Evolutionary conservation across 371 early-diverging fungal species (phyloP), one percentile per base, ranked within the genome.

Genomic region (Mucor piriformis): DNA sequence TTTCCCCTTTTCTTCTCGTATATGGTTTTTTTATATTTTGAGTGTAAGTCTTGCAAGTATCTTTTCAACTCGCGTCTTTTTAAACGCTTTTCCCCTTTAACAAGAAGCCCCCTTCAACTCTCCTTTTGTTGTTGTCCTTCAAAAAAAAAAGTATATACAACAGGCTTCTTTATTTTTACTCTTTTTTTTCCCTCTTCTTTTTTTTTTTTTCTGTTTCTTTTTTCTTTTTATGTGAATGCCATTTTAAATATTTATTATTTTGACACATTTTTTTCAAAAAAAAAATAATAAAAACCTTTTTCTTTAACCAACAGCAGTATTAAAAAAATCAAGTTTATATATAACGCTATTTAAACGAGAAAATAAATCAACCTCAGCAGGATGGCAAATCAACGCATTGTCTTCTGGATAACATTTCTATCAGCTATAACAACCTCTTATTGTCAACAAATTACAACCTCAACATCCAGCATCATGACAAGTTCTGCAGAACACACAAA

Each of bases 1-100:
- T 42, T 42, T 42, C 42, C 42, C 42, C 42, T 42, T 37, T 24
- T 38, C 21, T 52, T 38, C 37, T 53, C 50, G 35, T 47, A 29
- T 32, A 32, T 49, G 18, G 18, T 8, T 42, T 42, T 29, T 29
- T 29, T 29, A 29, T 29, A 29, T 29, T 29, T 29, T 29, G 29
- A 29, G 29, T 29, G 6, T 29, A 8, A 6, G 4, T 29, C 29
- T 29, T 29, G 7, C 20, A 42, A 18, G 7, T 42, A 18, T 42
- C 6, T 42, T 42, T 42, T 42, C 8, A 18, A 16, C 8, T 18
- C 42, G 18, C 20, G 7, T 18, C 3, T 2, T 40, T 40, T 16
- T 40, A n/a, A n/a, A 15, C 6, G 16, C 18, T 16, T 18, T 16
- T n/a, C 20, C 42, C 42, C 42, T 18, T 42, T 42, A 7, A 20